phyloP scores from a whole-genome alignment of 352 stramenopile species.

The Elongisporangium senticosum region DNA sequence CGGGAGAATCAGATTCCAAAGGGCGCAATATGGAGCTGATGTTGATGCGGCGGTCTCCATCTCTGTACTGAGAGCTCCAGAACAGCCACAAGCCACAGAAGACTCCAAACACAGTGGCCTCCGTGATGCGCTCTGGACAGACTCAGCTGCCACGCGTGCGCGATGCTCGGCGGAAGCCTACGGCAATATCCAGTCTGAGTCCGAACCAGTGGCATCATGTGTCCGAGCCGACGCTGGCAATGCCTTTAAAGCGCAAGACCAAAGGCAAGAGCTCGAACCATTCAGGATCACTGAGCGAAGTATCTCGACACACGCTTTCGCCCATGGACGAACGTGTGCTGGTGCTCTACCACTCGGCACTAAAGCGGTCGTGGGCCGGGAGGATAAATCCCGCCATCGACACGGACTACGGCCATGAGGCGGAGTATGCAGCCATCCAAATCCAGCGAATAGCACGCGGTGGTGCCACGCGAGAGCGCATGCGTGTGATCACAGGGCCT shows the following conservation, averaged over 20 bases:
- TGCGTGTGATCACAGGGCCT: slow-evolving; percentile 34
- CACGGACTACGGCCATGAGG: slow-evolving; percentile 33
- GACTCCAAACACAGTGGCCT: neutral
- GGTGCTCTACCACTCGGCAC: slow-evolving; percentile 54
- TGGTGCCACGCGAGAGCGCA: slow-evolving; percentile 17
- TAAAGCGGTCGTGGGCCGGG: slow-evolving; percentile 23
- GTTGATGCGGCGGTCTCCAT: neutral
- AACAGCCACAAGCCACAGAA: neutral
- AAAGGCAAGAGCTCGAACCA: neutral
- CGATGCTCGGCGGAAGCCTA: neutral
- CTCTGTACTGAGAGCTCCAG: neutral
- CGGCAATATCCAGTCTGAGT: neutral
- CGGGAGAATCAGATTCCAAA: neutral
- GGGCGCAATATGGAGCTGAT: neutral
- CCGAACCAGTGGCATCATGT: neutral
- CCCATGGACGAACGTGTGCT: slow-evolving; percentile 54
- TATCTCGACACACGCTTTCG: slow-evolving; percentile 10
- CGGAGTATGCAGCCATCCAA: slow-evolving; percentile 47
- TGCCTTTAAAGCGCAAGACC: neutral
- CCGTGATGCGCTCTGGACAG: neutral
- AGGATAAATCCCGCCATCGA: too few species aligned
- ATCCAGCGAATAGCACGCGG: slow-evolving; percentile 53
- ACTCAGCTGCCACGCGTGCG: neutral
- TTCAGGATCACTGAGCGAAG: neutral
- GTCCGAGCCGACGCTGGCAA: neutral